Conservation (phyloP, 148 eudicot genomes). For the Polygonum maritimum region DNA sequence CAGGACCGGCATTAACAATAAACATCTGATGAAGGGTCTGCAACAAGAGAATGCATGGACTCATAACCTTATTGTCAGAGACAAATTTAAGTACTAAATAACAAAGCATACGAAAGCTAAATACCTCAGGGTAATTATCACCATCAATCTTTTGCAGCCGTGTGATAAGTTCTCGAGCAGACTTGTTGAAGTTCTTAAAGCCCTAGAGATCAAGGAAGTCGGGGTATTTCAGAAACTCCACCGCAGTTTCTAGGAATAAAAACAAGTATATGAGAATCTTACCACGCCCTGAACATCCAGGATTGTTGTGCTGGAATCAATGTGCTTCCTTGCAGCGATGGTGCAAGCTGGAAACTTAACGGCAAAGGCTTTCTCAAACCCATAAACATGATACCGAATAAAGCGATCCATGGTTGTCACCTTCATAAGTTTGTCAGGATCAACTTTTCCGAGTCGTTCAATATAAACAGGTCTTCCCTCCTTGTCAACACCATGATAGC, state of each 20-base stretch:
- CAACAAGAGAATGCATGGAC: conserved; percentile 14
- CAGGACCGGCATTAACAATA: conserved; percentile 95
- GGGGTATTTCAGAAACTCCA: neutral
- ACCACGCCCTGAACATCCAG: conserved; percentile 98
- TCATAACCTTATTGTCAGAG: conserved; percentile 2
- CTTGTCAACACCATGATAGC: conserved; percentile 92
- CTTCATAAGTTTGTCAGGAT: conserved; percentile 84
- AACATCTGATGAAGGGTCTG: conserved; percentile 92
- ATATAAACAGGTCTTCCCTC: conserved; percentile 90
- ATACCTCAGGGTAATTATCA: conserved; percentile 92
- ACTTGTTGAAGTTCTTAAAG: conserved; percentile 65
- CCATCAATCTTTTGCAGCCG: conserved; percentile 84
- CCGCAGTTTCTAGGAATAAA: neutral
- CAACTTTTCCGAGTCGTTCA: conserved; percentile 85
- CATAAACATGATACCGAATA: conserved; percentile 73
- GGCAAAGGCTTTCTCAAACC: conserved; percentile 75
- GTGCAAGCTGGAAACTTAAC: conserved; percentile 87
- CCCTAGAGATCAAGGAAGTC: conserved; percentile 34
- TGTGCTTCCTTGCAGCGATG: conserved; percentile 77
- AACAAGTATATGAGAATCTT: conserved; percentile 20
- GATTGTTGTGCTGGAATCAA: conserved; percentile 91
- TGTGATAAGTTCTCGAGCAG: conserved; percentile 76
- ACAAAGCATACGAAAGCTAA: neutral
- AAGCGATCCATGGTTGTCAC: conserved; percentile 88
- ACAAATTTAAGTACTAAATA: neutral